A percentile compares a stretch with the other conserved stretches of the same genome.
Conservation (phyloP, 2,329 filamentous ascomycete genomes). For the Pseudogymnoascus sp. region DNA sequence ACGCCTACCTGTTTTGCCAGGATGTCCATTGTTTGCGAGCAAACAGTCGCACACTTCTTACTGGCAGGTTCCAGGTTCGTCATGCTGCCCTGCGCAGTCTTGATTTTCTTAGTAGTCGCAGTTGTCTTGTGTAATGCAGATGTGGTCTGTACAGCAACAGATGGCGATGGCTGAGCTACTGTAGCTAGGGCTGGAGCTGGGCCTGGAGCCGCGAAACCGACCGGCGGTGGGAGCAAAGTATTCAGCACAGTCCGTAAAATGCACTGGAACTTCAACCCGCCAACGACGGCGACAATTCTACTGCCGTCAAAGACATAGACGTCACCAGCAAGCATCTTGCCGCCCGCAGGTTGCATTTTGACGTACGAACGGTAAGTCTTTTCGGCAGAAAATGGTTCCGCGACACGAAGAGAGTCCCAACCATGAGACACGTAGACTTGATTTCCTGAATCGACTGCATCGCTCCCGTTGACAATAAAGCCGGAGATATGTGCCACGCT, state of each 20-base stretch:
- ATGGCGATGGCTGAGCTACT: slow-evolving; percentile 30
- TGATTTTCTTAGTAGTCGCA: slow-evolving; percentile 31
- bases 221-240: slow-evolving; percentile 58
- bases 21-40: slow-evolving; percentile 43
- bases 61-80: slow-evolving; percentile 43
- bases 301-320: slow-evolving; percentile 44
- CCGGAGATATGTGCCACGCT: slow-evolving; percentile 49
- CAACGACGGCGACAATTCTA: slow-evolving; percentile 22
- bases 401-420: slow-evolving; percentile 47
- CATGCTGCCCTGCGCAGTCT: slow-evolving; percentile 38
- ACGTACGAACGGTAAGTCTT: slow-evolving; percentile 51
- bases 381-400: slow-evolving; percentile 36
- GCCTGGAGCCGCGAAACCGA: slow-evolving; percentile 36
- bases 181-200: slow-evolving; percentile 29
- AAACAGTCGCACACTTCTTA: slow-evolving; percentile 41
- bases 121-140: slow-evolving; percentile 26
- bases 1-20: slow-evolving; percentile 51
- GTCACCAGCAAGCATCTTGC: slow-evolving; percentile 46
- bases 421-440: slow-evolving; percentile 54
- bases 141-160: slow-evolving; percentile 25
- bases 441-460: slow-evolving; percentile 46
- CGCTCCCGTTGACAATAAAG: slow-evolving; percentile 50
- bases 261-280: slow-evolving; percentile 25
- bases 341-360: slow-evolving; percentile 45
- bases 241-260: slow-evolving; percentile 54